A percentile compares a stretch with the other conserved stretches of the same genome.
These are phyloP conservation scores for Roridomyces roridus DNA, from an alignment of 768 basidiomycete species.

Conservation along the genomic window DNA sequence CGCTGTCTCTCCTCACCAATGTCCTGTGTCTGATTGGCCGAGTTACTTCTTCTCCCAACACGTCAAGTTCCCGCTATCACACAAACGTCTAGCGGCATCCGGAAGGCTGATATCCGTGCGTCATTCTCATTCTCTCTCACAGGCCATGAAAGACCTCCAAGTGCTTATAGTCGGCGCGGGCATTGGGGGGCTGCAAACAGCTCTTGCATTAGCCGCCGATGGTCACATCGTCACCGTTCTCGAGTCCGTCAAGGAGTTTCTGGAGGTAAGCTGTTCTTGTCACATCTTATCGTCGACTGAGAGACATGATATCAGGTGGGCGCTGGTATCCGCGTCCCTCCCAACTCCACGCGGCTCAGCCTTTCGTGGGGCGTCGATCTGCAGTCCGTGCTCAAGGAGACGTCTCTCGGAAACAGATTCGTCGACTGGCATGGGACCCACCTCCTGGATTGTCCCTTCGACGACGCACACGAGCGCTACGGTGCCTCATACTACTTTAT, in stretches of 20 bases:
- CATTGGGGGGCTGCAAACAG: conserved; percentile 26
- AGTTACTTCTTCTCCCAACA: too few species aligned
- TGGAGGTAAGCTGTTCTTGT: background rate
- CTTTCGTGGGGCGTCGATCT: conserved; percentile 20
- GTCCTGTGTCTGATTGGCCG: too few species aligned
- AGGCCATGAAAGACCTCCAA: conserved; percentile 7
- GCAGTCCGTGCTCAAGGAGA: conserved; percentile 9
- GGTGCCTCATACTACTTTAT: conserved; percentile 51
- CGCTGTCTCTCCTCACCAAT: too few species aligned
- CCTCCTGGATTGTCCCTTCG: conserved; percentile 20
- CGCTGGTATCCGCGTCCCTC: conserved; percentile 47
- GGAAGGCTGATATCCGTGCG: background rate
- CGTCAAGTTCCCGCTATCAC: too few species aligned
- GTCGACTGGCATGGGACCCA: conserved; percentile 17
- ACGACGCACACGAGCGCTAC: conserved; percentile 19
- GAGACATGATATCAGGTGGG: conserved; percentile 36
- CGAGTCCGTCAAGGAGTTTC: conserved; percentile 19
- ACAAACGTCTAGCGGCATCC: too few species aligned
- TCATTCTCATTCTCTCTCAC: background rate
- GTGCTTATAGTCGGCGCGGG: conserved; percentile 22
- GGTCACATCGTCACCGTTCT: conserved; percentile 18
- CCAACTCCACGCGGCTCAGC: conserved; percentile 24
- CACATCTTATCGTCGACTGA: too few species aligned
- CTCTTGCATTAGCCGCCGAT: conserved; percentile 24
- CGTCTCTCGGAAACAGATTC: conserved; percentile 22